Base-by-base conservation (phyloP, 2,329 filamentous ascomycete species). In the Ophiocordyceps robertsii region DNA sequence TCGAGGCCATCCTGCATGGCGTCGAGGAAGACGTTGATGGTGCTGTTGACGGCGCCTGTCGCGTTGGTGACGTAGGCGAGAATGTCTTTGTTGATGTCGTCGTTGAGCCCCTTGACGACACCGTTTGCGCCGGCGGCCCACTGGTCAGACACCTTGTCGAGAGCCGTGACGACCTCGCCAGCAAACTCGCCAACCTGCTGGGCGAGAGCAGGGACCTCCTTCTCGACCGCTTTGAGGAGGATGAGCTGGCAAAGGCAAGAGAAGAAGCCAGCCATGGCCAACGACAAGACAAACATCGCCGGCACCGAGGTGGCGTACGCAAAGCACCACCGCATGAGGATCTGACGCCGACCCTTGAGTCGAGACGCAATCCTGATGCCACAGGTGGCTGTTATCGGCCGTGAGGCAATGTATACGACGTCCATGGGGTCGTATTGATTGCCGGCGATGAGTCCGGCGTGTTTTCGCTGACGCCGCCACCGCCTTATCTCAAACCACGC, bases 61-160 rank as follows among this genome's bases (percentile, higher is more conserved):
- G 84, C 85, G 41, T 82, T 89, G 44, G 80, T 82, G 38, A 96
- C 89, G 74, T 90, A 93, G 46, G 82, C 82, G 48, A 96, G 78
- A 21, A 98, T 69, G 47, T 95, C 80, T 33, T 80, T 58, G 65
- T 96, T 98, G 62, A 98, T 78, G 29, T 85, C 77, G 43, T 69
- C 57, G 61, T 88, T 90, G 57, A 89, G 73, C 11, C 76, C 70
- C 27, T 59, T 67, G 53, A 95, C 80, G 41, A 82, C 82, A 10
- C 68, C 62, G 61, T 95, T 95, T 51, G 85, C 82, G 42, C 80
- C 79, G 44, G 70, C 65, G 6, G 88, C 80, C 89, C 89, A 95
- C 46, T 75, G 66, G 44, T 73, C 69, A 27, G 86, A 93, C 8
- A 84, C 80, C 46, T 80, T 76, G 54, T 83, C 74, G 33, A 95